Base-by-base conservation (phyloP, 306 rosid species). In the Quercus variabilis region DNA sequence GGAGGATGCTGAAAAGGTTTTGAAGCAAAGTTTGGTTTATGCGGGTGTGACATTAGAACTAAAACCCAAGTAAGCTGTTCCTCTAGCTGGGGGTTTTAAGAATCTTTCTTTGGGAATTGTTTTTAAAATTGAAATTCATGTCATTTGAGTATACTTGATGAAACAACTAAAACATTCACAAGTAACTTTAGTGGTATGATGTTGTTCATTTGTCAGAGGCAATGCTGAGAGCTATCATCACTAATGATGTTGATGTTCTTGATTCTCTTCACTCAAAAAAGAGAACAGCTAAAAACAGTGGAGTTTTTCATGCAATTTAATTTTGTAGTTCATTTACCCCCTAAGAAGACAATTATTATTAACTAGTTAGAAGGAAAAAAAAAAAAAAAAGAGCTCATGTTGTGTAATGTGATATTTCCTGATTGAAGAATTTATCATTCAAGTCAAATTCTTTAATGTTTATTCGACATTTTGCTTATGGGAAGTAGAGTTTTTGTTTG, bases 41-140 rank as follows among this genome's bases (percentile, higher is more conserved):
- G 90, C 85, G 0, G 97, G 97, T 70, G 86, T 74, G 33, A 86
- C 88, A 74, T 69, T 94, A 63, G 96, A 89, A 76, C 65, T 94
- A 65, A 92, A 88, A 68, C 88, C 89, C 18, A 94, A 92, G 98
- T 94, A 90, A 85, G 98, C 70, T 35, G 55, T 55, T 67, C 74
- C 69, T 41, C 35, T 41, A 43, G 55, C 68, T 31, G 2, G 67
- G 31, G 31, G 13, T 23, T 68, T 59, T 35, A 10, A 18, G 54
- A 55, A 1, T 19, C 67, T 55, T 28, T 52, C 8, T 55, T 3
- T 38, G 17, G 49, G n/a, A 59, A 58, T 26, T 30, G 35, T 10
- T 20, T 55, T 54, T 5, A 52, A 67, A 67, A 10, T 35, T 7
- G 51, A 35, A 35, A 67, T 63, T 5, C 6, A 6, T 13, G 19